A percentile compares a stretch with the other conserved stretches of the same genome.
These are phyloP conservation scores for Oldenlandia corymbosa DNA, from an alignment of 257 asterid genomes.

Conservation along the genomic window DNA sequence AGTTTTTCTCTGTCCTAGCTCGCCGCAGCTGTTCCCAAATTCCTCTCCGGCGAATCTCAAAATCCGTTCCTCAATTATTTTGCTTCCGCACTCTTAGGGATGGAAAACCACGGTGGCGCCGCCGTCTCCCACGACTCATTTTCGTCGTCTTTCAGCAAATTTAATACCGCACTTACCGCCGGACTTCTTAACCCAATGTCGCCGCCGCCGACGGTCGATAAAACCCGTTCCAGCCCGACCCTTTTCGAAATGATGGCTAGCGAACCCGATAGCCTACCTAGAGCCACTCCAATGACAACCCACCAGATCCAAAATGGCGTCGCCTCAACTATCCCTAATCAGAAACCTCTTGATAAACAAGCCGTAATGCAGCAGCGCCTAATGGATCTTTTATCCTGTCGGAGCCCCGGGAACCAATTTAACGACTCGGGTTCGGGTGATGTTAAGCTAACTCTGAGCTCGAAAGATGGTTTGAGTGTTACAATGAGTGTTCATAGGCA, in stretches of 20 bases:
- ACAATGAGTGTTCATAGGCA: constrained; percentile 71
- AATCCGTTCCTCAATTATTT: too few relatives aligned
- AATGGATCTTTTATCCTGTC: constrained; percentile 47
- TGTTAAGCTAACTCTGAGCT: constrained; percentile 79
- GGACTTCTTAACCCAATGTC: constrained; percentile 97
- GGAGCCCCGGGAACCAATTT: constrained; percentile 85
- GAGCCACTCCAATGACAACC: constrained; percentile 25
- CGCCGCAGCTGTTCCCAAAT: too few relatives aligned
- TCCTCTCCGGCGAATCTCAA: too few relatives aligned
- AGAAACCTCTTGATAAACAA: constrained; percentile 44
- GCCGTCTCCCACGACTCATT: constrained; percentile 28
- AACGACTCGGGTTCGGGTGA: constrained; percentile 67
- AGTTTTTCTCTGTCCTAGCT: too few relatives aligned
- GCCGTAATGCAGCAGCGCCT: constrained; percentile 62
- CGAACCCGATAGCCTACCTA: constrained; percentile 65
- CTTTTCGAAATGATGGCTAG: constrained; percentile 97
- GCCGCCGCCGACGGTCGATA: constrained; percentile 60
- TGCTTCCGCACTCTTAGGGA: too few relatives aligned
- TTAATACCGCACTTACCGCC: constrained; percentile 86
- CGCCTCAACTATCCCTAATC: constrained; percentile 33
- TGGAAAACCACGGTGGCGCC: constrained; percentile 4
- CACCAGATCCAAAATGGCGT: constrained; percentile 32
- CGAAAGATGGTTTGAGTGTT: constrained; percentile 69
- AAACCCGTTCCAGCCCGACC: constrained; percentile 82
- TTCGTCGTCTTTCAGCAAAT: constrained; percentile 69